A percentile compares a stretch with the other conserved stretches of the same genome.
Conservation (phyloP, 1,139 yeast genomes). For the Maudiozyma humilis region DNA sequence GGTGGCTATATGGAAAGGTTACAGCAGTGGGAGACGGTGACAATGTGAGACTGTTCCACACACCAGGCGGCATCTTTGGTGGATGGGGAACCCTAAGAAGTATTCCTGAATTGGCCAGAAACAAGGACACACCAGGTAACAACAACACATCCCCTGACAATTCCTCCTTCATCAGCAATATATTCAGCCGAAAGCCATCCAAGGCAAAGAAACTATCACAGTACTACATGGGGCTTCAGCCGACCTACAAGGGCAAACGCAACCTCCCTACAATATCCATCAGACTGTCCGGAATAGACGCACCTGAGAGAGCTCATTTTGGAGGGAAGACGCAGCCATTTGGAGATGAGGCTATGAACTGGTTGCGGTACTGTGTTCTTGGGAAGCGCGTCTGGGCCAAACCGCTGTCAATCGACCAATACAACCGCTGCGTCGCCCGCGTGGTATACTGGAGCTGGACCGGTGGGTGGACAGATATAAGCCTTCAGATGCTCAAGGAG, state of each 20-base stretch:
- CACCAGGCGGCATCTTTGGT: conserved; percentile 78
- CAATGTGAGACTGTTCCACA: conserved; percentile 82
- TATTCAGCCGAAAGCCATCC: not conserved
- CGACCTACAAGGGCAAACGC: conserved; percentile 44
- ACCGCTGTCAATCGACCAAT: conserved; percentile 80
- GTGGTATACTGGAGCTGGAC: conserved; percentile 55
- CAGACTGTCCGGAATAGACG: conserved; percentile 91
- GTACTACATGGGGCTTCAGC: conserved; percentile 35
- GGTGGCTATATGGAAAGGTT: conserved; percentile 65
- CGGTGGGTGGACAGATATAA: conserved; percentile 68
- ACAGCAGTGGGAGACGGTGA: conserved; percentile 97
- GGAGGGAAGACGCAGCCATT: conserved; percentile 91
- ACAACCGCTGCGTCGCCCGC: conserved; percentile 78
- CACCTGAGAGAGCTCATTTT: conserved; percentile 92
- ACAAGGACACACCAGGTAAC: not conserved
- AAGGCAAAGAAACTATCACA: conserved; percentile 10
- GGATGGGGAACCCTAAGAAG: conserved; percentile 93
- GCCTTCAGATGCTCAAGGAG: conserved; percentile 73
- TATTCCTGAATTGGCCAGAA: conserved; percentile 34
- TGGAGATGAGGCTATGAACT: conserved; percentile 72
- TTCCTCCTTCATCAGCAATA: not conserved
- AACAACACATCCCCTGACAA: not conserved
- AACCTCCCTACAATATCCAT: conserved; percentile 42
- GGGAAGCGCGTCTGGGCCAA: conserved; percentile 64
- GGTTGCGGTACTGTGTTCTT: conserved; percentile 59